Evolutionary conservation across 768 basidiomycete genomes (phyloP).

Genomic region (Mycena pura): DNA sequence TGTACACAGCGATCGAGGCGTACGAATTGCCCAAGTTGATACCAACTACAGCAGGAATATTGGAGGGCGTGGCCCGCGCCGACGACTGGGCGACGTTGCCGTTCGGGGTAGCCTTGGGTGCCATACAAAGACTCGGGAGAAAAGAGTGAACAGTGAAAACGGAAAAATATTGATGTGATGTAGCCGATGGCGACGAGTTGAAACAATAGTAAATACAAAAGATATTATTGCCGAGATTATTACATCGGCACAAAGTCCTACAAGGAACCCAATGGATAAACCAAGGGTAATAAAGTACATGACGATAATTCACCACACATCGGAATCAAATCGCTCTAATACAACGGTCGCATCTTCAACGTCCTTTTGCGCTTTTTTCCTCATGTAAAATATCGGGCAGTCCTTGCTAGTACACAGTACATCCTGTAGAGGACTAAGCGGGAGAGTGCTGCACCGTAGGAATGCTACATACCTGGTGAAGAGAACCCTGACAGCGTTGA

Average conservation of each 20-base stretch:
- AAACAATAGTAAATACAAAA: conserved; percentile 15
- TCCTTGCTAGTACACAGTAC: conserved; percentile 97
- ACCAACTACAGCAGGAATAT: conserved; percentile 76
- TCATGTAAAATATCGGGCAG: conserved; percentile 98
- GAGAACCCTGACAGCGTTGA: conserved; percentile 96
- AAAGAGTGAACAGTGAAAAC: neutral
- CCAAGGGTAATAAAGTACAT: too few species aligned
- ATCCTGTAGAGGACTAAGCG: conserved; percentile 58
- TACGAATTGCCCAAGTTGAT: conserved; percentile 97
- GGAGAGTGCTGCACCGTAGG: neutral
- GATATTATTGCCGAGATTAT: neutral
- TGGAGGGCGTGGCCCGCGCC: conserved; percentile 31
- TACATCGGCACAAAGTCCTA: neutral
- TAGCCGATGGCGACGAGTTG: neutral
- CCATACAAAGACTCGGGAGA: conserved; percentile 36
- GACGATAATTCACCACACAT: conserved; percentile 61
- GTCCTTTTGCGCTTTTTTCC: conserved; percentile 98
- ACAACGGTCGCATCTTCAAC: conserved; percentile 84
- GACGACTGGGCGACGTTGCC: conserved; percentile 52
- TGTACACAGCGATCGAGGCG: conserved; percentile 94
- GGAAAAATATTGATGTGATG: conserved; percentile 2
- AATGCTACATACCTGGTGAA: conserved; percentile 75
- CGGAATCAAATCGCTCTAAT: conserved; percentile 84
- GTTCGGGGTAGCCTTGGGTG: conserved; percentile 53
- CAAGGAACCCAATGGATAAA: too few species aligned